Conservation (phyloP, 2,329 filamentous ascomycete species). For the Raffaelea ambrosiae region DNA sequence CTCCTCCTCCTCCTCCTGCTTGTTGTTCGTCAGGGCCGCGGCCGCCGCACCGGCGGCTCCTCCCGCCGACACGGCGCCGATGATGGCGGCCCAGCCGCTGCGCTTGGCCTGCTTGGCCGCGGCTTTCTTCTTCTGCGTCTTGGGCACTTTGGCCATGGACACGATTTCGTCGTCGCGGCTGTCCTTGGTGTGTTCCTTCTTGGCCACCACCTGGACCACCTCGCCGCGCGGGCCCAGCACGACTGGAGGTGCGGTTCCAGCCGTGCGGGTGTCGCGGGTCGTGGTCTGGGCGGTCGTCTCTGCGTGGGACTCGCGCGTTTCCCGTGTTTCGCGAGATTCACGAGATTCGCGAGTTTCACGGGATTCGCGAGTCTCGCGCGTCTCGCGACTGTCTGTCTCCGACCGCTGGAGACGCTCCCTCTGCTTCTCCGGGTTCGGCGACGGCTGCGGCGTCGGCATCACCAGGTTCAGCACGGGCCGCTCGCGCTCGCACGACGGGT, state of each 20-base stretch:
- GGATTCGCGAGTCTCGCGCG: too few species aligned
- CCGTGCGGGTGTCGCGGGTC: constrained; percentile 1
- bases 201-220: constrained; percentile 21
- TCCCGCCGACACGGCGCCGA: constrained; percentile 33
- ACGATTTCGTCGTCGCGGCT: not conserved
- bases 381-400: not conserved
- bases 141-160: not conserved
- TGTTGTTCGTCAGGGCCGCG: constrained; percentile 2
- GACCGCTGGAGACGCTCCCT: constrained; percentile 3
- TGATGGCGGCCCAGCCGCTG: constrained; percentile 43
- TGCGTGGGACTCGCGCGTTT: constrained; percentile 1
- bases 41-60: constrained; percentile 24
- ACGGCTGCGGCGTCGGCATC: constrained; percentile 47
- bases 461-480: constrained; percentile 54
- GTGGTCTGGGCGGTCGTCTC: not conserved
- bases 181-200: not conserved
- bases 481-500: constrained; percentile 45
- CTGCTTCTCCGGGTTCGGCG: constrained; percentile 38
- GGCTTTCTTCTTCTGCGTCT: not conserved
- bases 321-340: too few species aligned
- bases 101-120: constrained; percentile 21
- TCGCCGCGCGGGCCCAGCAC: constrained; percentile 27
- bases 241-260: constrained; percentile 8
- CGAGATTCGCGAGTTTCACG: too few species aligned
- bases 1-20: not conserved